Evolutionary conservation across 2,329 filamentous ascomycete species (phyloP).

Genomic region (Fusarium hainanense): DNA sequence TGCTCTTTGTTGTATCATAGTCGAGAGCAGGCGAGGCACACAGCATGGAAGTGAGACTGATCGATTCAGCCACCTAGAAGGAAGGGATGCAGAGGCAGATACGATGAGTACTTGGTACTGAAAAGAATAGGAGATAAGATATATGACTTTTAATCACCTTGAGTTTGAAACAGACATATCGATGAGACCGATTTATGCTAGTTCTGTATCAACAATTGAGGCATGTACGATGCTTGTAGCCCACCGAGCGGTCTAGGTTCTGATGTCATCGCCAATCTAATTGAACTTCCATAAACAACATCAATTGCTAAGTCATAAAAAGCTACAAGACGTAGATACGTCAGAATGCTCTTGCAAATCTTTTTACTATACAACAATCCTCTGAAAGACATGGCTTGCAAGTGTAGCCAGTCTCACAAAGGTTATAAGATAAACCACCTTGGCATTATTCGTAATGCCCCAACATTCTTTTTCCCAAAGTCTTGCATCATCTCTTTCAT

Average conservation of each 20-base stretch:
- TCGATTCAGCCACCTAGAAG: neutral
- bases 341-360: slow-evolving; percentile 21
- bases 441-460: slow-evolving; percentile 24
- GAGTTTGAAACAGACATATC: neutral
- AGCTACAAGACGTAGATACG: slow-evolving; percentile 24
- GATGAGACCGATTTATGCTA: neutral
- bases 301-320: slow-evolving; percentile 38
- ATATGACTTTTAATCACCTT: slow-evolving; percentile 16
- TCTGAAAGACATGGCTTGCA: slow-evolving; percentile 16
- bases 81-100: slow-evolving; percentile 8
- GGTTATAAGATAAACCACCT: slow-evolving; percentile 5
- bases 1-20: slow-evolving; percentile 39
- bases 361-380: slow-evolving; percentile 40
- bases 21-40: slow-evolving; percentile 1
- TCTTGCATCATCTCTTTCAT: slow-evolving; percentile 17
- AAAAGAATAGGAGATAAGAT: slow-evolving; percentile 24
- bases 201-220: neutral
- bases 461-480: slow-evolving; percentile 18
- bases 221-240: neutral
- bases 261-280: neutral
- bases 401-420: slow-evolving; percentile 12
- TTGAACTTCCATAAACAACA: slow-evolving; percentile 19
- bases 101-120: slow-evolving; percentile 17
- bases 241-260: neutral
- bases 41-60: neutral